Evolutionary conservation across 176 grass and related monocot genomes (phyloP).

Genomic region (Carex littledalei): DNA sequence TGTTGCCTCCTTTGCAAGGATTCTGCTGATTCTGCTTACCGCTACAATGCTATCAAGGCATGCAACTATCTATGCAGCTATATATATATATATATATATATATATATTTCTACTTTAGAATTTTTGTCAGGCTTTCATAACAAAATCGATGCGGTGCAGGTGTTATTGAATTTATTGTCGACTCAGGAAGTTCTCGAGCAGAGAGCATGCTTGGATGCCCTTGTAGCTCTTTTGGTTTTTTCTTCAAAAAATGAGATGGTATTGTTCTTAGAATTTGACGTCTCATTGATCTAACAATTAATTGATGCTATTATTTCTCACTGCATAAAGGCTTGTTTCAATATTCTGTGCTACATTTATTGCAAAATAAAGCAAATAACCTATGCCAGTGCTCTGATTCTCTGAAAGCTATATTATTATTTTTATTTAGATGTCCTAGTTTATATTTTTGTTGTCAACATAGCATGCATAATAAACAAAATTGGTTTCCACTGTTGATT

Average conservation of each 20-base stretch:
- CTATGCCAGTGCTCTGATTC: neutral
- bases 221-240: constrained; percentile 41
- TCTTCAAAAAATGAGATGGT: constrained; percentile 39
- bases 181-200: constrained; percentile 37
- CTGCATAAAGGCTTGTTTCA: neutral
- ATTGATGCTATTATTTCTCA: neutral
- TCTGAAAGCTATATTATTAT: neutral
- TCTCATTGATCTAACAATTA: neutral
- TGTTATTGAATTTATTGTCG: constrained; percentile 42
- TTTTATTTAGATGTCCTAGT: neutral
- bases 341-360: neutral
- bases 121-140: neutral
- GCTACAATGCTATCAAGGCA: constrained; percentile 54
- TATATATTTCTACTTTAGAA: neutral
- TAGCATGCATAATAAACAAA: neutral
- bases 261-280: neutral
- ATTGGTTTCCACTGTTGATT: neutral
- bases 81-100: too few species aligned
- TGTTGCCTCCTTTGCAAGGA: constrained; percentile 51
- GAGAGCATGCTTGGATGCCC: constrained; percentile 48
- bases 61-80: neutral
- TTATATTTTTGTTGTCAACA: neutral
- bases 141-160: constrained; percentile 10
- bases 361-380: neutral
- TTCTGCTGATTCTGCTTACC: constrained; percentile 38